Evolutionary conservation across 345 rosid genomes (phyloP), one percentile per base, ranked within the genome.

Genomic region (Sonneratia alba): DNA sequence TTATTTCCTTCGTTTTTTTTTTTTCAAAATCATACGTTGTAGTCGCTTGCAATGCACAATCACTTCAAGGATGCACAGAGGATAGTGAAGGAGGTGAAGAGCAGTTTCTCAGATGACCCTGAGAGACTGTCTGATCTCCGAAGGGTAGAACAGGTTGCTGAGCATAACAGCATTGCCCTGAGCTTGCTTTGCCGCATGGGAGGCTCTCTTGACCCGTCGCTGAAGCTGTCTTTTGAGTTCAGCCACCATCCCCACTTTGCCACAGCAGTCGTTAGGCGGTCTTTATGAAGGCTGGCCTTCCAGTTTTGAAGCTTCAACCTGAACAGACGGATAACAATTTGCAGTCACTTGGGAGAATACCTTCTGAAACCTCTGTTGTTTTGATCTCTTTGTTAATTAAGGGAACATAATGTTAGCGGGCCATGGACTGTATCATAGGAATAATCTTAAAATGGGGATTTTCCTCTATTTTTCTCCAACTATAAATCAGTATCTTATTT

Each of bases 61-160:
- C 91, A 83, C 78, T 96, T 96, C 83, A 90, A 88, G 72, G 97
- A 96, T 70, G 98, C 99, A 32, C 94, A 82, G 79, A 88, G 83
- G 84, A 85, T 92, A 1, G 92, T 85, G 0, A 96, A 89, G 77
- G 99, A 96, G 78, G 70, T 92, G 73, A 92, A 85, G 82, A 86
- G 84, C 53, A 86, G 88, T 77, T 92, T 85, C 71, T 79, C 87
- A 51, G 84, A 80, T 8, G 89, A 96, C 74, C 86, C 93, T 0
- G 96, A 88, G 19, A 87, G 87, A 72, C 69, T 87, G 72, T 86
- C 96, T 7, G 98, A 96, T 81, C 78, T 96, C 19, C 75, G 81
- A 18, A 82, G 79, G 71, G 61, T 96, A 77, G 99, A 96, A 81
- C 91, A 87, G 84, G 98, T 92, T 0, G 99, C 99, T 1, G 98